Conservation (phyloP, 208 protist species). For the Trypanosomatidae sp. region DNA sequence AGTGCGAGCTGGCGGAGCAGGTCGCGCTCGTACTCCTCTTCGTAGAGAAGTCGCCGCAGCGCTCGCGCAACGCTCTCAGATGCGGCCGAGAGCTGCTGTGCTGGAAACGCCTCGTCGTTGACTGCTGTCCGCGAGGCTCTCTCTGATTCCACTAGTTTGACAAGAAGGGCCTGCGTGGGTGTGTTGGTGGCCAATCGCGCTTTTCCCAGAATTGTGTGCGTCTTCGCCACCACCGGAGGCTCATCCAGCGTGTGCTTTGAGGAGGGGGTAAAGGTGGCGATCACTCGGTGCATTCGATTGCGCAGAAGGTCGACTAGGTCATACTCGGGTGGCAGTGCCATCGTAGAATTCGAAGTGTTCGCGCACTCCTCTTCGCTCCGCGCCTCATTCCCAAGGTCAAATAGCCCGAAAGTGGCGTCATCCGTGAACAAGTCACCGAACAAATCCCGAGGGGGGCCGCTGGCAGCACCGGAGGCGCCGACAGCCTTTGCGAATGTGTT, state of each 20-base stretch:
- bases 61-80: neutral
- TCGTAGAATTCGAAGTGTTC: slow-evolving; percentile 1
- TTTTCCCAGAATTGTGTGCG: slow-evolving; percentile 3
- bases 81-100: neutral
- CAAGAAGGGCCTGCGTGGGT: neutral
- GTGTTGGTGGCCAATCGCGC: slow-evolving; percentile 7
- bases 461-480: neutral
- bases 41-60: slow-evolving; percentile 47
- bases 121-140: neutral
- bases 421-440: neutral
- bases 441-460: neutral
- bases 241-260: slow-evolving; percentile 17
- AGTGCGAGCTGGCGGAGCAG: slow-evolving; percentile 32
- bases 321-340: slow-evolving; percentile 16
- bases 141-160: neutral
- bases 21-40: slow-evolving; percentile 52
- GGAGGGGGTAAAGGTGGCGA: slow-evolving; percentile 21
- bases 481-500: neutral
- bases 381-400: neutral
- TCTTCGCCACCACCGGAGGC: slow-evolving; percentile 10
- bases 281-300: slow-evolving; percentile 21
- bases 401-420: neutral
- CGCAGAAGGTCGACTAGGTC: slow-evolving; percentile 16
- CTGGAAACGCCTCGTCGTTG: neutral
- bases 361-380: neutral